Percentiles rank a stretch among this genome's conserved stretches.
phyloP scores from a whole-genome alignment of 345 rosid species.

The Eucalyptus pumila region DNA sequence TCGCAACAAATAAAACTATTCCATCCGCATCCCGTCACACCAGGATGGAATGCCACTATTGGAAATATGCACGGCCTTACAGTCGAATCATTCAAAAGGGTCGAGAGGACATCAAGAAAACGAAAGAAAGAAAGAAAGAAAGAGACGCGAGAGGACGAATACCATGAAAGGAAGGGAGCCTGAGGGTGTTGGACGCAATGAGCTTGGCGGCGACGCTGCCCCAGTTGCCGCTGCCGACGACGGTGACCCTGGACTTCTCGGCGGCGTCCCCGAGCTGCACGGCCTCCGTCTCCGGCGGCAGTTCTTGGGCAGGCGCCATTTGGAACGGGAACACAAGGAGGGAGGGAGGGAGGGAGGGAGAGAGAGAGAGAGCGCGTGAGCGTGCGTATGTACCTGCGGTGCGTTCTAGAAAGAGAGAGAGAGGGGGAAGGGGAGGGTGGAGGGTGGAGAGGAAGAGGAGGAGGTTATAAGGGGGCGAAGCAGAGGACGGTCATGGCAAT shows the following conservation, averaged over 20 bases:
- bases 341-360: neutral
- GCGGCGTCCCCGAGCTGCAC: neutral
- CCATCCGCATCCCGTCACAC: neutral
- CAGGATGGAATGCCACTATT: neutral
- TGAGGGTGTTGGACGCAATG: conserved; percentile 81
- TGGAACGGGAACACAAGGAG: neutral
- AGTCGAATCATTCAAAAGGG: neutral
- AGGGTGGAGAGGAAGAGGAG: neutral
- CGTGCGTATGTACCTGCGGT: neutral
- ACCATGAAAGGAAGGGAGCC: conserved; percentile 75
- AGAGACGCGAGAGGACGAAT: neutral
- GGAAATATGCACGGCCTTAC: neutral
- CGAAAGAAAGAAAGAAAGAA: neutral
- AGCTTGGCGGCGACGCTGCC: conserved; percentile 97
- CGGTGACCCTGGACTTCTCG: conserved; percentile 49
- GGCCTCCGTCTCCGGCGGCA: neutral
- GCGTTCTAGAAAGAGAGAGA: neutral
- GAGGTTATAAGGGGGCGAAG: neutral
- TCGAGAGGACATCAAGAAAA: neutral
- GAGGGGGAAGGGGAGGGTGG: neutral
- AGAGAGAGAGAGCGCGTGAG: neutral
- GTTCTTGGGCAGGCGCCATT: neutral
- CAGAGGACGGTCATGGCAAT: neutral
- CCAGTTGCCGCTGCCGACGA: conserved; percentile 97
- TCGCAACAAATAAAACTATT: neutral